phyloP scores from a whole-genome alignment of 2,329 filamentous ascomycete genomes.

The Pleoardoris graminearum region DNA sequence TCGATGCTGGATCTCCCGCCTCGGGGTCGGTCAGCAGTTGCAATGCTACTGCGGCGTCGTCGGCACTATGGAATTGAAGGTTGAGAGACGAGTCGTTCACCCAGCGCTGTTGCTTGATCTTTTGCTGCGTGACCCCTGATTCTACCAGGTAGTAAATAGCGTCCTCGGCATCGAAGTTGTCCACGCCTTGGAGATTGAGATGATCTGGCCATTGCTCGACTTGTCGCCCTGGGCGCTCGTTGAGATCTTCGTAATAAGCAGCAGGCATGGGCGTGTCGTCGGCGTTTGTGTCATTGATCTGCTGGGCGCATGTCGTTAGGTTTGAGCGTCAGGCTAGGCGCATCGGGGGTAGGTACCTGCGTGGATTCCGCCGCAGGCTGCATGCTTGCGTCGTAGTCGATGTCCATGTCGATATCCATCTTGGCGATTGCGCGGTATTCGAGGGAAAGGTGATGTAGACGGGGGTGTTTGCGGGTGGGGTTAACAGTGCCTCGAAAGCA shows the following conservation, averaged over 20 bases:
- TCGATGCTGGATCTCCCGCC: constrained; percentile 42
- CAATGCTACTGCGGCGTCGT: constrained; percentile 59
- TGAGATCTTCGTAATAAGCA: constrained; percentile 39
- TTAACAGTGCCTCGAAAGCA: constrained; percentile 6
- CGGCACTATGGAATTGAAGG: constrained; percentile 68
- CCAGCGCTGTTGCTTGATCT: constrained; percentile 73
- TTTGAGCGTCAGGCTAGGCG: constrained; percentile 7
- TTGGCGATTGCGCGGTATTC: constrained; percentile 9
- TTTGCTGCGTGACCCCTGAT: constrained; percentile 63
- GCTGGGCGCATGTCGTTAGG: constrained; percentile 10
- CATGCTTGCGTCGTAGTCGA: constrained; percentile 29
- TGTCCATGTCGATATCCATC: constrained; percentile 42
- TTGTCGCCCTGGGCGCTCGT: constrained; percentile 18
- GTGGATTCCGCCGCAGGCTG: constrained; percentile 24
- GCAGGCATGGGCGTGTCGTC: constrained; percentile 31
- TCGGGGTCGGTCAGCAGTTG: constrained; percentile 58
- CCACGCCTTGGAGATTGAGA: constrained; percentile 81
- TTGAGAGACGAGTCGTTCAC: constrained; percentile 93
- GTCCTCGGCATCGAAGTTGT: constrained; percentile 77
- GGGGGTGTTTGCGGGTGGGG: constrained; percentile 17
- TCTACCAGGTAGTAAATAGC: constrained; percentile 74
- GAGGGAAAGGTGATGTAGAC: no score
- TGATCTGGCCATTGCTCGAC: constrained; percentile 58
- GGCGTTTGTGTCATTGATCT: constrained; percentile 12
- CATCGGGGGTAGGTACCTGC: constrained; percentile 19